Conservation (phyloP, 345 rosid genomes). For the Gossypium herbaceum region DNA sequence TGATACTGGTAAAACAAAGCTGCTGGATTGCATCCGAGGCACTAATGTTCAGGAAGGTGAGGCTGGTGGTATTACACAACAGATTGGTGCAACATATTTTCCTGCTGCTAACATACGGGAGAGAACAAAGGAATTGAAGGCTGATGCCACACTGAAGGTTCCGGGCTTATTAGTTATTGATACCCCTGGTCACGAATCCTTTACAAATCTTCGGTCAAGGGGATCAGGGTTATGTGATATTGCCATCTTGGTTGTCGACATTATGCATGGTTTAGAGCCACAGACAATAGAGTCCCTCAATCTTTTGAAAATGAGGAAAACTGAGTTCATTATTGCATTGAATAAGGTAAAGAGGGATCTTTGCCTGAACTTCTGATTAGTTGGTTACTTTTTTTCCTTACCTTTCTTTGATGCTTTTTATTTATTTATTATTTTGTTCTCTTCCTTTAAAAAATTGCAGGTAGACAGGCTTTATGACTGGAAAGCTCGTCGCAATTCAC, state of each 20-base stretch:
- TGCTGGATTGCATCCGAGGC: constrained; percentile 92
- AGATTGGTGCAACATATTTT: constrained; percentile 96
- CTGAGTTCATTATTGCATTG: constrained; percentile 87
- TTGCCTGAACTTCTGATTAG: neutral
- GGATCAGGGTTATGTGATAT: constrained; percentile 96
- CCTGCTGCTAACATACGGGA: constrained; percentile 92
- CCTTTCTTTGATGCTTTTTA: constrained; percentile 1
- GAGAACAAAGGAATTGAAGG: constrained; percentile 89
- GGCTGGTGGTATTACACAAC: constrained; percentile 99
- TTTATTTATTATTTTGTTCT: constrained; percentile 1
- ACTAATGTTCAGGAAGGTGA: constrained; percentile 99
- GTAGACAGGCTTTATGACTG: constrained; percentile 94
- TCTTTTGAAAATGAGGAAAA: constrained; percentile 78
- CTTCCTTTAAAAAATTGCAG: constrained; percentile 30
- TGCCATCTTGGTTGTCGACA: constrained; percentile 95
- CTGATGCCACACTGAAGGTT: constrained; percentile 84
- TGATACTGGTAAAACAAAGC: constrained; percentile 95
- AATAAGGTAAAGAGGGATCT: constrained; percentile 62
- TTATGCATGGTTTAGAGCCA: constrained; percentile 88
- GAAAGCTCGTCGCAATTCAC: constrained; percentile 74
- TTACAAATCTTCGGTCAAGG: constrained; percentile 81
- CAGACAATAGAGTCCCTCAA: constrained; percentile 92
- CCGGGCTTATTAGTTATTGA: constrained; percentile 97
- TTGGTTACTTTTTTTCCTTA: constrained; percentile 9
- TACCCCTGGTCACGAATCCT: constrained; percentile 96